Conservation (phyloP, 352 stramenopile species). For the Phytophthora chlamydospora region DNA sequence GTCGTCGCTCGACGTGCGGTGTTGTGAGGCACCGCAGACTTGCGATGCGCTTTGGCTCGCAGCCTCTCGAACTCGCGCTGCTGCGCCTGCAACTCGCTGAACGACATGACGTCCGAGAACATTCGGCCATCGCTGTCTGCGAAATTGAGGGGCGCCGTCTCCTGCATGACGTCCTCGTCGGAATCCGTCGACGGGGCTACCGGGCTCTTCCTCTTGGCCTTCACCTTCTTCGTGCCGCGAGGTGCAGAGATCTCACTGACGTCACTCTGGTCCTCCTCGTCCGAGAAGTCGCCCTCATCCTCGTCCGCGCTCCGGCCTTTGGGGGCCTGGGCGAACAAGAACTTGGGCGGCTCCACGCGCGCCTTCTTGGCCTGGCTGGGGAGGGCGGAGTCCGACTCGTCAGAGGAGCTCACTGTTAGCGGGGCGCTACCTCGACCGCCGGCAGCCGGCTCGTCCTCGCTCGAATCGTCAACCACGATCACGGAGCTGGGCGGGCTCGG, state of each 20-base stretch:
- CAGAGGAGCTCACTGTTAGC: conserved; percentile 23
- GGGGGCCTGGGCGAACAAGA: conserved; percentile 3
- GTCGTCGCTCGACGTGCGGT: conserved; percentile 4
- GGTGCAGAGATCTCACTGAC: conserved; percentile 3
- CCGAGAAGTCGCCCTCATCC: conserved; percentile 5
- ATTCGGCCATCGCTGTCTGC: conserved; percentile 27
- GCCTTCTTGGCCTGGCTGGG: conserved; percentile 25
- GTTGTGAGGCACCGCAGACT: conserved; percentile 14
- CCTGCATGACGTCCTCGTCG: conserved; percentile 18
- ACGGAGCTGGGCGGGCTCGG: conserved; percentile 36
- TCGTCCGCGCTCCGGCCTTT: conserved; percentile 6
- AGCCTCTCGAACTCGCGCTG: conserved; percentile 50
- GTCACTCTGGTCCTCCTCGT: conserved; percentile 7
- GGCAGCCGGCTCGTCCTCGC: conserved; percentile 38
- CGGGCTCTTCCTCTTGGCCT: conserved; percentile 7
- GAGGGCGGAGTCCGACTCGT: conserved; percentile 24
- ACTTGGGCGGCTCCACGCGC: conserved; percentile 9
- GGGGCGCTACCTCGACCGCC: conserved; percentile 8
- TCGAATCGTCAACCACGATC: conserved; percentile 61
- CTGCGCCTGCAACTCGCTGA: conserved; percentile 72
- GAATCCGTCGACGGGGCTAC: conserved; percentile 7
- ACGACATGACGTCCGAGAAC: conserved; percentile 50
- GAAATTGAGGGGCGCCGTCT: conserved; percentile 20
- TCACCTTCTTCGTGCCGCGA: conserved; percentile 5
- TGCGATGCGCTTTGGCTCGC: conserved; percentile 32